A percentile compares a stretch with the other conserved stretches of the same genome.
Evolutionary conservation across 345 rosid genomes (phyloP).

Genomic region (Bruguiera parviflora): DNA sequence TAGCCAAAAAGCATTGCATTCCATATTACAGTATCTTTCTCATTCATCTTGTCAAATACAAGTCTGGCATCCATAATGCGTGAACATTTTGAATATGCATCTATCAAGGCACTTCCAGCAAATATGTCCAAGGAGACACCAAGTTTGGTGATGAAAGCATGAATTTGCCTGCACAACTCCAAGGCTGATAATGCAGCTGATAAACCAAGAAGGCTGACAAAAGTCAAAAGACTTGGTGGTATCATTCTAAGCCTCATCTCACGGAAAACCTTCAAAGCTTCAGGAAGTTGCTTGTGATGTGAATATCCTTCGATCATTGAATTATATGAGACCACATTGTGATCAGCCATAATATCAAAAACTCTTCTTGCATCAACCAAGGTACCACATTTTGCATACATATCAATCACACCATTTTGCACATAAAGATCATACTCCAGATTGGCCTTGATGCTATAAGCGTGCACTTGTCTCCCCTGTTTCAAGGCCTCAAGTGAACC

Average conservation of each 20-base stretch:
- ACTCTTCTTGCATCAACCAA: slow-evolving; percentile 52
- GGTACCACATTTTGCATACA: slow-evolving; percentile 64
- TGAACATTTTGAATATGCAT: slow-evolving; percentile 61
- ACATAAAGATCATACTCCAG: slow-evolving; percentile 54
- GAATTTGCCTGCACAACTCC: slow-evolving; percentile 61
- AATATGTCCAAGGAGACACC: slow-evolving; percentile 46
- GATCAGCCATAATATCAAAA: slow-evolving; percentile 42
- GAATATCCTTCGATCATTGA: slow-evolving; percentile 82
- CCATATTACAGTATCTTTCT: slow-evolving; percentile 76
- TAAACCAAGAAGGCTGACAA: slow-evolving; percentile 66
- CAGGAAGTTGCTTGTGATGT: slow-evolving; percentile 43
- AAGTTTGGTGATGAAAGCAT: slow-evolving; percentile 52
- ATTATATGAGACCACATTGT: slow-evolving; percentile 57
- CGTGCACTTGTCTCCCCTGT: slow-evolving; percentile 64
- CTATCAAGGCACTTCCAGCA: slow-evolving; percentile 61
- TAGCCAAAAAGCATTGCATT: slow-evolving; percentile 71
- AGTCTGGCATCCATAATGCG: slow-evolving; percentile 52
- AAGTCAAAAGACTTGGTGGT: slow-evolving; percentile 60
- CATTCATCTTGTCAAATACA: slow-evolving; percentile 55
- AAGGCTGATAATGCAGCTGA: slow-evolving; percentile 49
- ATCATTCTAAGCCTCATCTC: slow-evolving; percentile 48
- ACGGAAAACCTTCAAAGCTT: slow-evolving; percentile 52
- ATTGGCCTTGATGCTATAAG: slow-evolving; percentile 52
- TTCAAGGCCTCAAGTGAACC: slow-evolving; percentile 51
- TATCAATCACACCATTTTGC: slow-evolving; percentile 60